These are phyloP conservation scores for Calonectria hawksworthii DNA, from an alignment of 2,329 filamentous ascomycete species.

Conservation along the genomic window DNA sequence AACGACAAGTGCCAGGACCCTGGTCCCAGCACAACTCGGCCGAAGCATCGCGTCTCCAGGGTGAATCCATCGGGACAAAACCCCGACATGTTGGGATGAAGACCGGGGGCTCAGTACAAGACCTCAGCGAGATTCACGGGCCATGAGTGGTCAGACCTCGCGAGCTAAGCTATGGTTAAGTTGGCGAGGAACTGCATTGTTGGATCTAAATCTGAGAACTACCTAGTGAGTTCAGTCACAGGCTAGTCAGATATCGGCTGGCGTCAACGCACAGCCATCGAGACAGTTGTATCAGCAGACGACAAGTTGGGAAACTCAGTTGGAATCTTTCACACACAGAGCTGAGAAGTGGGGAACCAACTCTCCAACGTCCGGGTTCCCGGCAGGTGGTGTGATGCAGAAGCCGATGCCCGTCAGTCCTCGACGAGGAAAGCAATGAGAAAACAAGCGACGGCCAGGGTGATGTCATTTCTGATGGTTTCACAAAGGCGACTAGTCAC, in stretches of 20 bases:
- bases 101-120: neutral
- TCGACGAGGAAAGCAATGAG: neutral
- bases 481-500: constrained; percentile 8
- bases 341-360: constrained; percentile 5
- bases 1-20: neutral
- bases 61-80: constrained; percentile 12
- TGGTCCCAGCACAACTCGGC: constrained; percentile 18
- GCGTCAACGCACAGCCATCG: constrained; percentile 19
- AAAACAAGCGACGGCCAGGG: neutral
- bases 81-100: constrained; percentile 11
- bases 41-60: constrained; percentile 18
- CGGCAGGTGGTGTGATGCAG: constrained; percentile 7
- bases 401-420: neutral
- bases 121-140: neutral
- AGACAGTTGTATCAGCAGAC: neutral
- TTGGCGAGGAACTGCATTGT: constrained; percentile 4
- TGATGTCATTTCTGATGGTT: constrained; percentile 17
- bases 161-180: constrained; percentile 15
- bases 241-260: constrained; percentile 8
- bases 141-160: constrained; percentile 9
- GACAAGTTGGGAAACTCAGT: neutral
- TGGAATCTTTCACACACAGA: neutral
- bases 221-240: constrained; percentile 5
- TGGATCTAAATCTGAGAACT: constrained; percentile 11
- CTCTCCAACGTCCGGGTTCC: constrained; percentile 4